phyloP scores from a whole-genome alignment of 495 filamentous ascomycete species.

The Tuber magnatum region DNA sequence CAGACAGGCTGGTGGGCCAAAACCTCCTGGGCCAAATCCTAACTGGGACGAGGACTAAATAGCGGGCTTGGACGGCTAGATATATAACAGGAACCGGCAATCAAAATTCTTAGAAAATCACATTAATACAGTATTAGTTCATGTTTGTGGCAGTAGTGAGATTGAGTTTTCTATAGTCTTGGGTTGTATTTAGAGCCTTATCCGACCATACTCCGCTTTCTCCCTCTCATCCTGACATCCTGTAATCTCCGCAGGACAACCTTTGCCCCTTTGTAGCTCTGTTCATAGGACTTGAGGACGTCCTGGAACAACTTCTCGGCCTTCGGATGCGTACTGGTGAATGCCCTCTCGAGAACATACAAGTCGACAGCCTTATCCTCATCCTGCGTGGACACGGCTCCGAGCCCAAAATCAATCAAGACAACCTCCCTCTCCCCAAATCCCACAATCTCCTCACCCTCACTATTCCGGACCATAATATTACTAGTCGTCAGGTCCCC shows the following conservation, averaged over 20 bases:
- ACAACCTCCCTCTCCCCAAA: conserved; percentile 64
- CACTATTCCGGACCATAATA: conserved; percentile 62
- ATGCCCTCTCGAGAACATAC: conserved; percentile 95
- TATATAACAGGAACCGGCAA: conserved; percentile 8
- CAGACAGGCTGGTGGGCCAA: conserved; percentile 92
- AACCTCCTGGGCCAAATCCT: conserved; percentile 86
- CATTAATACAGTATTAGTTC: background rate
- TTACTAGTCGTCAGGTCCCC: conserved; percentile 98
- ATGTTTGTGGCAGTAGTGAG: background rate
- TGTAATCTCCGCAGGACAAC: conserved; percentile 59
- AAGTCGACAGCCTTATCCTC: conserved; percentile 95
- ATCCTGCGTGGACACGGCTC: conserved; percentile 69
- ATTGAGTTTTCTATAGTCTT: background rate
- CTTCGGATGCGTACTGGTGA: conserved; percentile 85
- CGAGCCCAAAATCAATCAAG: conserved; percentile 92
- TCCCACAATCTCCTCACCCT: conserved; percentile 28
- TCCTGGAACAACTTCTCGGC: conserved; percentile 69
- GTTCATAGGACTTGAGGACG: conserved; percentile 54
- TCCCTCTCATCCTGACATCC: conserved; percentile 90
- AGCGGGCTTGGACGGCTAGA: conserved; percentile 8
- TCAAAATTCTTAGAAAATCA: background rate
- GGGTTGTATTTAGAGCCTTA: conserved; percentile 40
- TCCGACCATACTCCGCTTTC: conserved; percentile 96
- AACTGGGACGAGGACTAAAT: conserved; percentile 96
- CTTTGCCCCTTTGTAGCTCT: conserved; percentile 33